These are phyloP conservation scores for Ulota crispa DNA, from an alignment of 225 moss, liverwort and hornwort species.

Conservation along the genomic window DNA sequence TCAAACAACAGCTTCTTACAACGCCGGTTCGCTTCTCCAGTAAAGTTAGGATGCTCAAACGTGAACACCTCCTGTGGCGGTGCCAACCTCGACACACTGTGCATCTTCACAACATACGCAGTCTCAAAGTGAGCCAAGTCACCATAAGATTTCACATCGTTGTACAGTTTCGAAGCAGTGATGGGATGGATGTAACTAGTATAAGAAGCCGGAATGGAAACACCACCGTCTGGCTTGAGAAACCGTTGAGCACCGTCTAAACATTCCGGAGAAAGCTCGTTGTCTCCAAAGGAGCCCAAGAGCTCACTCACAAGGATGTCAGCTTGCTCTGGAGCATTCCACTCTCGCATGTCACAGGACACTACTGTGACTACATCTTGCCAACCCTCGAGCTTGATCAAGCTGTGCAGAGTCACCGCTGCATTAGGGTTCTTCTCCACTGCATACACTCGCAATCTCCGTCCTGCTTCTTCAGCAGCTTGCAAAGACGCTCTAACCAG, in stretches of 20 bases:
- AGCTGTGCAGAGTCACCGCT: conserved; percentile 86
- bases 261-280: conserved; percentile 92
- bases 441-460: conserved; percentile 73
- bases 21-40: conserved; percentile 61
- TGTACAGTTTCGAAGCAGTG: conserved; percentile 78
- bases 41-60: conserved; percentile 70
- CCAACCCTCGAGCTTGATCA: conserved; percentile 87
- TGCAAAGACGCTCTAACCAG: conserved; percentile 83
- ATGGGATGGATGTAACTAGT: conserved; percentile 81
- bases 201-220: conserved; percentile 88
- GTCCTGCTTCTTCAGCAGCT: conserved; percentile 76
- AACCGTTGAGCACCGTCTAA: conserved; percentile 85
- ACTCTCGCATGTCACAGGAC: conserved; percentile 90
- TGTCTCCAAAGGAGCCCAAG: conserved; percentile 89
- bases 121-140: conserved; percentile 94
- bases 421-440: conserved; percentile 96
- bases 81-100: conserved; percentile 81
- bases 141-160: conserved; percentile 86
- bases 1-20: conserved; percentile 83
- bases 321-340: conserved; percentile 88
- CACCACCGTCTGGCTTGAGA: conserved; percentile 72
- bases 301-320: conserved; percentile 92
- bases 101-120: conserved; percentile 89
- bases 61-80: conserved; percentile 88
- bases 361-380: conserved; percentile 74